Evolutionary conservation across 2,329 filamentous ascomycete species (phyloP).

Genomic region (Cercospora sesami): DNA sequence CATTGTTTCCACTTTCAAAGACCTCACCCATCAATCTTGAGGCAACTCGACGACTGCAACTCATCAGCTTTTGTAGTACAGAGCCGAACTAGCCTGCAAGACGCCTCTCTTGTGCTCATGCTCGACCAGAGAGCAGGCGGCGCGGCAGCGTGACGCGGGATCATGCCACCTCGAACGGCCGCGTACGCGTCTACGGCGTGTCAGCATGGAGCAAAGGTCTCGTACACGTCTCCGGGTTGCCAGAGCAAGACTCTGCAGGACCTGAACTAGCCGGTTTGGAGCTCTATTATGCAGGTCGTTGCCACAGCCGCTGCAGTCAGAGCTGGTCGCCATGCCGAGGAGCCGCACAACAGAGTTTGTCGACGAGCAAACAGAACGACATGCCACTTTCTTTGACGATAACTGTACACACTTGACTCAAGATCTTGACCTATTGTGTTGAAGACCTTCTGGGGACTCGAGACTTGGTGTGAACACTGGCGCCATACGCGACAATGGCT

Average conservation of each 20-base stretch:
- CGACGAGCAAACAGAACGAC: background rate
- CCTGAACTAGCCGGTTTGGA: background rate
- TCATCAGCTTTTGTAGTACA: background rate
- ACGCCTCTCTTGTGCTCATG: background rate
- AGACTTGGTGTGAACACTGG: background rate
- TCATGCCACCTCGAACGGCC: background rate
- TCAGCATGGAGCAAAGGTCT: background rate
- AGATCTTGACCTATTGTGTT: background rate
- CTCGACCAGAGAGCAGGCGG: background rate
- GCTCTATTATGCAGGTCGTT: conserved; percentile 7
- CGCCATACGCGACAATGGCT: background rate
- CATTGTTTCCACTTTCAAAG: background rate
- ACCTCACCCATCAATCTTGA: background rate
- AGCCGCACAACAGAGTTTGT: conserved; percentile 7
- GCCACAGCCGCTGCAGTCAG: conserved; percentile 5
- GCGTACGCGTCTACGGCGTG: background rate
- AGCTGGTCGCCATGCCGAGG: conserved; percentile 8
- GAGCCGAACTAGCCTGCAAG: background rate
- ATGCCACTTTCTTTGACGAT: background rate
- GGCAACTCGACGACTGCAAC: background rate
- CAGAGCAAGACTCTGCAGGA: background rate
- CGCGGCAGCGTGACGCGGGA: conserved; percentile 3
- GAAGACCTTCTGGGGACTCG: background rate
- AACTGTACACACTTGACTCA: background rate
- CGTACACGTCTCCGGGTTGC: conserved; percentile 1